These are phyloP conservation scores for Chlorella vulgaris DNA, from an alignment of 139 green algal genomes.

Conservation along the genomic window DNA sequence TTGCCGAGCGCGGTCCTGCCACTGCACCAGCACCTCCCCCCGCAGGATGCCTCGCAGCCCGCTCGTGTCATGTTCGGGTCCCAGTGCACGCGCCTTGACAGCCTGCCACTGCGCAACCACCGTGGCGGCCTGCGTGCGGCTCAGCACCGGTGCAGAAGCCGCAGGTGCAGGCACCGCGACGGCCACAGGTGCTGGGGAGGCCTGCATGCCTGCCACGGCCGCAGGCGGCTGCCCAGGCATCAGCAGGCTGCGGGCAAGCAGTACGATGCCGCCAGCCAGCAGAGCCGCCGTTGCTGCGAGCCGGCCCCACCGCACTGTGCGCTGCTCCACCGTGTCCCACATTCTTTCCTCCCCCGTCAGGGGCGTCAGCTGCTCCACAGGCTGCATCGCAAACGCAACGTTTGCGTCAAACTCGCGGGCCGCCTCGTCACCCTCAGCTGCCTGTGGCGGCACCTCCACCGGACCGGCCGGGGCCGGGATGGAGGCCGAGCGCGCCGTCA, in stretches of 20 bases:
- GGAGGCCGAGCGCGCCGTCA: not conserved
- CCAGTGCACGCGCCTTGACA: constrained; percentile 22
- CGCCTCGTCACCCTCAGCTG: not conserved
- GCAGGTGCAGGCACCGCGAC: not conserved
- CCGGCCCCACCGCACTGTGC: constrained; percentile 29
- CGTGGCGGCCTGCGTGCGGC: not conserved
- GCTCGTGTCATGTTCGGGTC: constrained; percentile 10
- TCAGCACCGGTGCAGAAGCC: not conserved
- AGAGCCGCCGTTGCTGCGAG: constrained; percentile 15
- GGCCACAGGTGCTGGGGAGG: not conserved
- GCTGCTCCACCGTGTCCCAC: constrained; percentile 3
- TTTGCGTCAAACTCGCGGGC: constrained; percentile 30
- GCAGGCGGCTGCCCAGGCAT: not conserved
- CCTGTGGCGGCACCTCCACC: constrained; percentile 3
- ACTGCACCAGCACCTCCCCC: constrained; percentile 35
- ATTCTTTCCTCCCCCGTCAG: constrained; percentile 40
- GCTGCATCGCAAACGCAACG: constrained; percentile 25
- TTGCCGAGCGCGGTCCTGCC: constrained; percentile 24
- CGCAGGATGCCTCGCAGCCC: constrained; percentile 17
- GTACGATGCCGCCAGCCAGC: constrained; percentile 16
- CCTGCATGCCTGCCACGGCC: not conserved
- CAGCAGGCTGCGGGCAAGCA: constrained; percentile 14
- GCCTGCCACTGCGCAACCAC: constrained; percentile 16
- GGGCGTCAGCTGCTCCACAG: constrained; percentile 20
- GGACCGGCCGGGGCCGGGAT: not conserved